A percentile compares a stretch with the other conserved stretches of the same genome.
These are phyloP conservation scores for Thinopyrum elongatum DNA, from an alignment of 176 grass and related monocot genomes.

Conservation along the genomic window DNA sequence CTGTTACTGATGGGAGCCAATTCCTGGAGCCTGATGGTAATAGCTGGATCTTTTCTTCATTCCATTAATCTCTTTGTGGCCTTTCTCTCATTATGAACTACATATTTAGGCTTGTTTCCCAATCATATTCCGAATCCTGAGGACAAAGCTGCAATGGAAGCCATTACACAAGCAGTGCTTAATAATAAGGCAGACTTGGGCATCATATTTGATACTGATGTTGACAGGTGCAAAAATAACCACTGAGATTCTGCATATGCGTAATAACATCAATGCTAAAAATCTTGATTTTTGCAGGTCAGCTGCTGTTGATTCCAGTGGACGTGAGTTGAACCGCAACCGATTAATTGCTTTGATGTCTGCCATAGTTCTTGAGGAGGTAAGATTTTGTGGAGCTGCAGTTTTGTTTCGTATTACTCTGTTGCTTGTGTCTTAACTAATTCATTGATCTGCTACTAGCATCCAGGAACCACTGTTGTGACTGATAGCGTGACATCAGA, in stretches of 20 bases:
- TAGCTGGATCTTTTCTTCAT: conserved; percentile 23
- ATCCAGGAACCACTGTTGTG: conserved; percentile 86
- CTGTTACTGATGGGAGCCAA: conserved; percentile 79
- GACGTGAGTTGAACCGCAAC: conserved; percentile 81
- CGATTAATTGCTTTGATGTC: conserved; percentile 90
- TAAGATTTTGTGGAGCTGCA: conserved; percentile 28
- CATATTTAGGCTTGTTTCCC: conserved; percentile 78
- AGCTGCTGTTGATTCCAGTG: conserved; percentile 88
- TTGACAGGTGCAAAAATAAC: conserved; percentile 76
- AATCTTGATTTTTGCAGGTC: conserved; percentile 55
- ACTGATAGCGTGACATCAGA: conserved; percentile 98
- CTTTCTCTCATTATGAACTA: conserved; percentile 15
- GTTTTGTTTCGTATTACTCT: conserved; percentile 22
- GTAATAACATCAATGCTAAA: neutral
- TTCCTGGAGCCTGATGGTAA: conserved; percentile 99
- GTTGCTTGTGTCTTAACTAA: conserved; percentile 26
- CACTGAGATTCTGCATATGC: neutral
- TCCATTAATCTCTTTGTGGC: neutral
- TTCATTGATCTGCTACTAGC: conserved; percentile 47
- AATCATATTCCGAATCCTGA: conserved; percentile 98
- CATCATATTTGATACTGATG: conserved; percentile 99
- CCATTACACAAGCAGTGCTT: conserved; percentile 87
- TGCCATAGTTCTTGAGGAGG: conserved; percentile 96
- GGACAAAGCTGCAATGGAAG: conserved; percentile 90
- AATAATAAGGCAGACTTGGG: conserved; percentile 93